These are phyloP conservation scores for Aegilops tauschii DNA, from an alignment of 176 grass and related monocot species.

Conservation along the genomic window DNA sequence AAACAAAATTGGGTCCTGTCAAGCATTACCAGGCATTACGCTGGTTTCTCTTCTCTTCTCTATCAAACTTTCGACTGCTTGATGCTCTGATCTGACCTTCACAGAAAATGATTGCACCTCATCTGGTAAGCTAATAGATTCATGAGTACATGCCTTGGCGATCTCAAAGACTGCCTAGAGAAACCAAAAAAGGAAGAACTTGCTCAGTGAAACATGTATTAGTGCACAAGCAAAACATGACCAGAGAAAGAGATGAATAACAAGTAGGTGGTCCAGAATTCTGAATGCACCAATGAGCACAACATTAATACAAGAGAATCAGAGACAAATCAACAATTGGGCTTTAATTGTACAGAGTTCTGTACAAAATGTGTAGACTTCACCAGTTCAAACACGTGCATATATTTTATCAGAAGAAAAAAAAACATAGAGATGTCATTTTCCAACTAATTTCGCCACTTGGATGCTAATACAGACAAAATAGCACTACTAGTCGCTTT, in stretches of 20 bases:
- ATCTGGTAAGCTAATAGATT: slow-evolving; percentile 70
- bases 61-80: slow-evolving; percentile 50
- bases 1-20: slow-evolving; percentile 18
- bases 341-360: background rate
- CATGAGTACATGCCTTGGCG: slow-evolving; percentile 65
- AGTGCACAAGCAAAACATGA: background rate
- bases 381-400: background rate
- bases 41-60: slow-evolving; percentile 36
- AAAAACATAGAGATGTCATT: background rate
- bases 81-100: slow-evolving; percentile 50
- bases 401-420: slow-evolving; percentile 1
- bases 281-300: background rate
- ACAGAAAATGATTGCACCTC: slow-evolving; percentile 44
- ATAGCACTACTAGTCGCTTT: background rate
- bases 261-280: background rate
- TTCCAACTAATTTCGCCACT: background rate
- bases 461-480: background rate
- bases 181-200: slow-evolving; percentile 32
- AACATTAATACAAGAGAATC: slow-evolving; percentile 10
- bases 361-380: slow-evolving; percentile 12
- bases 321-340: background rate
- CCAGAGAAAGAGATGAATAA: slow-evolving; percentile 15
- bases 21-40: slow-evolving; percentile 64
- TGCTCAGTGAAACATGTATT: slow-evolving; percentile 22
- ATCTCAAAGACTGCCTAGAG: slow-evolving; percentile 82